Evolutionary conservation across 1,284 basidiomycete species (phyloP).

Genomic region (Rhodotorula sp.): DNA sequence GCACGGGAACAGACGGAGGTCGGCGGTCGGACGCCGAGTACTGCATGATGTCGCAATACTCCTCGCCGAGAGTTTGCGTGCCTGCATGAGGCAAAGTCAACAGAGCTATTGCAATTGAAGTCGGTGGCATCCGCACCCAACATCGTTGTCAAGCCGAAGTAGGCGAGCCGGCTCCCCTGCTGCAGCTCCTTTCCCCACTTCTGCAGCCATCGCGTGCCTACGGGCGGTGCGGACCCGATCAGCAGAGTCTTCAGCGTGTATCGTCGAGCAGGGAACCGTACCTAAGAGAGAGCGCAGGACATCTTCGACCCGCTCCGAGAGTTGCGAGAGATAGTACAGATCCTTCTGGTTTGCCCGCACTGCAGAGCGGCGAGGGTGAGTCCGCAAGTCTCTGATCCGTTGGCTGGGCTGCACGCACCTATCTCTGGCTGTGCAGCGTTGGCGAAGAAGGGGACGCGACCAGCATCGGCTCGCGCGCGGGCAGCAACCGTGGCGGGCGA

Average conservation of each 20-base stretch:
- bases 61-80: constrained; percentile 53
- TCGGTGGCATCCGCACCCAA: constrained; percentile 25
- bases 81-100: constrained; percentile 36
- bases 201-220: constrained; percentile 50
- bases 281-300: constrained; percentile 48
- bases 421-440: constrained; percentile 50
- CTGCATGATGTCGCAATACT: constrained; percentile 53
- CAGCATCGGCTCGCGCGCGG: constrained; percentile 5
- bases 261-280: background rate
- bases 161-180: constrained; percentile 47
- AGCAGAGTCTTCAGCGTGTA: background rate
- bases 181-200: constrained; percentile 47
- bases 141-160: constrained; percentile 50
- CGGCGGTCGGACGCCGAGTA: constrained; percentile 43
- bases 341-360: constrained; percentile 52
- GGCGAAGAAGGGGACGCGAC: constrained; percentile 46
- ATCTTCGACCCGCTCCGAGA: constrained; percentile 49
- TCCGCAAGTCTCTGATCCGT: rapidly evolving
- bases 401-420: constrained; percentile 26
- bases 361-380: background rate
- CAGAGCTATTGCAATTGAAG: no score
- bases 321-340: constrained; percentile 50
- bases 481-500: constrained; percentile 7
- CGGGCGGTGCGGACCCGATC: background rate
- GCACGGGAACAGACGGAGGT: constrained; percentile 44